Conservation (phyloP, 202 grass and related monocot species). For the Panicum virgatum region DNA sequence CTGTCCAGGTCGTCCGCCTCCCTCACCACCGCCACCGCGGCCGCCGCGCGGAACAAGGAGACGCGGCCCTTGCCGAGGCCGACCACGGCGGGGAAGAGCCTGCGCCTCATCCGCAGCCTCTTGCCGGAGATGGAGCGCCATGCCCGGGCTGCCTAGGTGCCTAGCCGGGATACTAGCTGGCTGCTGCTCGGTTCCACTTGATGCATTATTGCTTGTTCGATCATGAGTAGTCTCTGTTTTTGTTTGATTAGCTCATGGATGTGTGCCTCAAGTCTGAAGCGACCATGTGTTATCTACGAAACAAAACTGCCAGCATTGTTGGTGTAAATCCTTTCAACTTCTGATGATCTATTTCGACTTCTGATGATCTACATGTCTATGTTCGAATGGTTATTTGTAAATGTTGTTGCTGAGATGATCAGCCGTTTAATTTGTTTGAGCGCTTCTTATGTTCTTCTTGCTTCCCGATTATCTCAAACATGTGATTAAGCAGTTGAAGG, state of each 20-base stretch:
- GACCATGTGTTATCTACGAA: background rate
- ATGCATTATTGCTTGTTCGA: background rate
- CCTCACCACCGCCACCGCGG: background rate
- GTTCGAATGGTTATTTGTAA: background rate
- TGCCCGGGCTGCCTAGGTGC: too few species aligned
- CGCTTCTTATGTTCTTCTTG: background rate
- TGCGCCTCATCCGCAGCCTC: background rate
- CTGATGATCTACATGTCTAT: too few species aligned
- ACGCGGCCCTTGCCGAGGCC: background rate
- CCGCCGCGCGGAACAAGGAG: background rate
- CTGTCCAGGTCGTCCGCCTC: background rate
- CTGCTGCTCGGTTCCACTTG: background rate
- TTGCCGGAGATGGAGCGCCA: background rate
- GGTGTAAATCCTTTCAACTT: background rate
- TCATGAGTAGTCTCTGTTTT: background rate
- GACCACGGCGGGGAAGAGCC: background rate
- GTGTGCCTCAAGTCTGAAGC: background rate
- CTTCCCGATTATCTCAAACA: too few species aligned
- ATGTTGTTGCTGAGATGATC: background rate
- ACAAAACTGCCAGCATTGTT: background rate
- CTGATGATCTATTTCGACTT: too few species aligned
- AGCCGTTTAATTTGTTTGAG: background rate
- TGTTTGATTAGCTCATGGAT: conserved; percentile 10
- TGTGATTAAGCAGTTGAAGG: too few species aligned
- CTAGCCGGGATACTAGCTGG: too few species aligned